Evolutionary conservation across 306 rosid species (phyloP), one percentile per base, ranked within the genome.

Genomic region (Casuarina cunninghamiana): DNA sequence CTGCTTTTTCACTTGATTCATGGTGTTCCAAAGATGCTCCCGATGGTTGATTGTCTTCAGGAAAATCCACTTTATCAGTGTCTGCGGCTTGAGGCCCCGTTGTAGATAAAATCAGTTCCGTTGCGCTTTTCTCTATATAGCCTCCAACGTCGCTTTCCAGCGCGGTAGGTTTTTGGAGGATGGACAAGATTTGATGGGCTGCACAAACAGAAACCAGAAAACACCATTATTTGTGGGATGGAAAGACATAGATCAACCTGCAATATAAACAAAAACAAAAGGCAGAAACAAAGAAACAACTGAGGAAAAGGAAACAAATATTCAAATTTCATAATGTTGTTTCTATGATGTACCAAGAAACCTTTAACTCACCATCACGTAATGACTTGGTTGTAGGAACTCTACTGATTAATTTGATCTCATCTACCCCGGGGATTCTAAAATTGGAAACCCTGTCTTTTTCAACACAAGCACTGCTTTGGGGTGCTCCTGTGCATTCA

Each of bases 151-250:
- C 12, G 71, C 73, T 82, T 70, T 69, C 83, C 55, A 35, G 76
- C 71, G 81, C 72, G 87, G 12, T 60, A n/a, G 91, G 91, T 35
- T 80, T 84, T 76, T 88, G 96, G 77, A 94, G 87, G 78, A 88
- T 73, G 71, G 90, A 88, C 91, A 94, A 79, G 73, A 94, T 94
- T 81, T 89, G 90, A 83, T 75, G 70, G 79, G 79, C 97, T 94
- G 94, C 96, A 88, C 63, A 79, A 71, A 66, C 12, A 62, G 19
- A 76, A 66, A 67, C 57, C 79, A 82, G 43, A 77, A 48, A 62
- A 79, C 80, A 41, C 32, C 17, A 2, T 41, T 41, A 16, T 16
- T 17, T 1, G 15, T 42, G 17, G 37, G 35, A 41, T 42, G 48
- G 49, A 8, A 66, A 66, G 50, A 42, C n/a, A 42, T n/a, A 5